Conservation (phyloP, 345 rosid species). For the Gossypium thurberi region DNA sequence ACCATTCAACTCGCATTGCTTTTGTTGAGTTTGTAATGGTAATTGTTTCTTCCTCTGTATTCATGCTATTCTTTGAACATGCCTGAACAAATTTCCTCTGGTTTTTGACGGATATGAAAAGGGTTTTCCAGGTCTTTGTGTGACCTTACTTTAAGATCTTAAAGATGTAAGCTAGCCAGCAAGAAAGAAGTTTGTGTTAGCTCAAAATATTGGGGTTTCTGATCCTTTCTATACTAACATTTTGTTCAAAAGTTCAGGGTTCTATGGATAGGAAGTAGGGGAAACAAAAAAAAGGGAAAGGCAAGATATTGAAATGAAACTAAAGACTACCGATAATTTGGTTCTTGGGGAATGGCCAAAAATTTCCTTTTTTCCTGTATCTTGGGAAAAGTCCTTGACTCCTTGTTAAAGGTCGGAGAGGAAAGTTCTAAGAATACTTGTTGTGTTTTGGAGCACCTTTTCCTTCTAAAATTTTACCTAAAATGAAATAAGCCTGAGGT, state of each 20-base stretch:
- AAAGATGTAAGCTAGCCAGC: background rate
- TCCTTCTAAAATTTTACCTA: background rate
- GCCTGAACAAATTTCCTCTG: background rate
- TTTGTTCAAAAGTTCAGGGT: background rate
- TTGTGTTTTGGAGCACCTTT: background rate
- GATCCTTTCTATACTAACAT: background rate
- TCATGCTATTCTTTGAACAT: background rate
- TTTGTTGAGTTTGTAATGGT: constrained; percentile 80
- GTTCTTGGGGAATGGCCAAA: background rate
- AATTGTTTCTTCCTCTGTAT: constrained; percentile 19
- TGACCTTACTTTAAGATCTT: background rate
- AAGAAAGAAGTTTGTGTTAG: background rate
- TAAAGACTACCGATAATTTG: background rate
- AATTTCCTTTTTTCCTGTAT: background rate
- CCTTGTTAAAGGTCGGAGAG: background rate
- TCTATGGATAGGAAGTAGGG: background rate
- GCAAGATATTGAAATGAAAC: background rate
- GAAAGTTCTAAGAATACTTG: background rate
- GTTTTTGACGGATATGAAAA: constrained; percentile 2
- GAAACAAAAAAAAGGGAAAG: background rate
- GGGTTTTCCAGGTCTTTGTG: background rate
- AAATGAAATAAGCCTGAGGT: background rate
- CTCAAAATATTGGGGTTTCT: background rate
- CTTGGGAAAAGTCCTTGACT: background rate
- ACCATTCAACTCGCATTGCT: constrained; percentile 77